Evolutionary conservation across 2,329 filamentous ascomycete species (phyloP).

Genomic region (Fusarium clavum): DNA sequence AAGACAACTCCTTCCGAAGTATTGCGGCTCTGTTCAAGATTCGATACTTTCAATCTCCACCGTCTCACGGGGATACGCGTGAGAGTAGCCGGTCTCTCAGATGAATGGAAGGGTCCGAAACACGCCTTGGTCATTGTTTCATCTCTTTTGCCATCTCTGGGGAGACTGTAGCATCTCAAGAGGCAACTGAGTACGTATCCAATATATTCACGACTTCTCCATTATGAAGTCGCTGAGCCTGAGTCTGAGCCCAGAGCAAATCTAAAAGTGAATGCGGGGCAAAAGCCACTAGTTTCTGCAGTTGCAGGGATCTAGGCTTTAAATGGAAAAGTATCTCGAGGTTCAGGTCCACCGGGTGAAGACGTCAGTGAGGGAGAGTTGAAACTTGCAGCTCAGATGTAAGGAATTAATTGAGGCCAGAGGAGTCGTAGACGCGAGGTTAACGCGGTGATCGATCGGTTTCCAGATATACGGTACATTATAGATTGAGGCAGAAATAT

Average conservation of each 20-base stretch:
- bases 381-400: conserved; percentile 31
- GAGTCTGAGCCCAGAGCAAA: conserved; percentile 3
- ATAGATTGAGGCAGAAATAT: conserved; percentile 19
- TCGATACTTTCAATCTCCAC: background rate
- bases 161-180: conserved; percentile 14
- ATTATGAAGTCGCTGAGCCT: background rate
- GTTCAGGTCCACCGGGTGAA: conserved; percentile 13
- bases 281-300: conserved; percentile 13
- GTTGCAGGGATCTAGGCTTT: conserved; percentile 14
- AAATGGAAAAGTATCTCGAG: conserved; percentile 31
- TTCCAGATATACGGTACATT: background rate
- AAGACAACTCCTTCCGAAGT: conserved; percentile 7
- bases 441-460: conserved; percentile 4
- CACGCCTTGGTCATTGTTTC: conserved; percentile 18
- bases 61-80: conserved; percentile 6
- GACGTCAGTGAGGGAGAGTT: conserved; percentile 41
- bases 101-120: conserved; percentile 31
- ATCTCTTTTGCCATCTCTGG: conserved; percentile 10
- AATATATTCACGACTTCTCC: conserved; percentile 7
- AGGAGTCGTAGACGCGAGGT: background rate
- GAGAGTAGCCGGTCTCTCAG: conserved; percentile 6
- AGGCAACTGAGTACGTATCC: conserved; percentile 13
- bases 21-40: conserved; percentile 30
- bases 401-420: conserved; percentile 19
- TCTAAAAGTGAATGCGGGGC: conserved; percentile 35